Evolutionary conservation across 305 asterid genomes (phyloP), one percentile per base, ranked within the genome.

Genomic region (Plantago coronopus): DNA sequence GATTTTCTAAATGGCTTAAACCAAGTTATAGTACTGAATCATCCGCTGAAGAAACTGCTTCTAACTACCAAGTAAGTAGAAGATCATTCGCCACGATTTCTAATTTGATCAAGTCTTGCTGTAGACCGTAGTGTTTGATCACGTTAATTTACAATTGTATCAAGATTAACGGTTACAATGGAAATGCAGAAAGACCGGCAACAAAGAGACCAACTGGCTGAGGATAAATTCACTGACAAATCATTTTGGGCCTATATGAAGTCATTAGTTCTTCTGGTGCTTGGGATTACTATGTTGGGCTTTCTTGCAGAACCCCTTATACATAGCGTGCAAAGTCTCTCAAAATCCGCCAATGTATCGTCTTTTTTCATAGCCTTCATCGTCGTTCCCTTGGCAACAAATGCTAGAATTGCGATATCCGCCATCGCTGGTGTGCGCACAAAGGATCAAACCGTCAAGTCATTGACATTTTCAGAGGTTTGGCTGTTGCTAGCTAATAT

Each of bases 391-490:
- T 51, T 83, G 70, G 80, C 85, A 0, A 68, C 81, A 12, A 75
- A 73, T 53, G 81, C 86, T 1, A 67, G 88, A 21, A 50, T 79
- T 58, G 79, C 83, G 7, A 74, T 81, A 16, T 76, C 85, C 3
- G 81, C 84, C 25, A 53, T 81, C 58, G 59, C 29, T 0, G 85
- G 79, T 57, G 77, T 86, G 14, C 63, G 76, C 3, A 71, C 63
- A 57, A 84, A 81, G 76, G 82, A 78, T 37, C 66, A 72, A 12
- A 72, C 67, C 22, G 74, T 76, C 4, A 79, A 79, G 58, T 84
- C 93, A 38, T 56, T 84, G 55, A 78, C 86, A 72, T 65, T 84
- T 46, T 84, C 85, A 4, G 84, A 84, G 93, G 86, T 83, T 10
- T 4, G 53, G n/a, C n/a, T n/a, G n/a, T n/a, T n/a, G n/a, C n/a